Evolutionary conservation across 495 filamentous ascomycete species (phyloP).

Genomic region (Patellaria atrata): DNA sequence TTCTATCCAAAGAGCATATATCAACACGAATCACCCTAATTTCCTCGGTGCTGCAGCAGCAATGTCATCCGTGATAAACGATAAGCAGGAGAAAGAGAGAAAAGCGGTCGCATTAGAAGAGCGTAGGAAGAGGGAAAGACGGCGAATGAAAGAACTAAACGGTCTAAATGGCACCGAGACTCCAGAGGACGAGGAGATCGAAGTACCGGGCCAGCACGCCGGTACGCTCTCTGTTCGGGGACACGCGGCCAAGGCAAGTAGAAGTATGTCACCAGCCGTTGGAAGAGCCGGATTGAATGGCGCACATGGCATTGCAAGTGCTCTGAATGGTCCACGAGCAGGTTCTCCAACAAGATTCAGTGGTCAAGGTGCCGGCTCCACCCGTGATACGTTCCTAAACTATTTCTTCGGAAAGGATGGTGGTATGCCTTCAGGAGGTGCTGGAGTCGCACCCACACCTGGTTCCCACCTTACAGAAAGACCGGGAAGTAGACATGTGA

Average conservation of each 20-base stretch:
- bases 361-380: conserved; percentile 34
- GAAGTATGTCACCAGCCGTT: conserved; percentile 74
- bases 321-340: conserved; percentile 52
- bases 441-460: conserved; percentile 28
- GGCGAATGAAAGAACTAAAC: conserved; percentile 66
- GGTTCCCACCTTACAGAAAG: conserved; percentile 22
- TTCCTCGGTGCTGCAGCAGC: conserved; percentile 96
- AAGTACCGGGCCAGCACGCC: conserved; percentile 26
- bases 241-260: conserved; percentile 43
- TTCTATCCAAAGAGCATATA: conserved; percentile 92
- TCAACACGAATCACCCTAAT: conserved; percentile 99
- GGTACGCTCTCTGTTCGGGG: conserved; percentile 42
- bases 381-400: conserved; percentile 82
- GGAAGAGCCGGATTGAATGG: conserved; percentile 45
- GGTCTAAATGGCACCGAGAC: conserved; percentile 56
- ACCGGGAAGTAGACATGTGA: conserved; percentile 48
- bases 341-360: conserved; percentile 48
- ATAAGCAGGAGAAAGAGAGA: conserved; percentile 84
- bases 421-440: conserved; percentile 28
- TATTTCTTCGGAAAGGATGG: conserved; percentile 98
- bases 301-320: conserved; percentile 37
- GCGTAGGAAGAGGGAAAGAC: conserved; percentile 64
- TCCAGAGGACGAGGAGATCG: conserved; percentile 51
- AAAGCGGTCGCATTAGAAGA: conserved; percentile 69
- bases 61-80: conserved; percentile 89